phyloP scores from a whole-genome alignment of 805 yeast genomes.

The Yamadazyma phyllophila region DNA sequence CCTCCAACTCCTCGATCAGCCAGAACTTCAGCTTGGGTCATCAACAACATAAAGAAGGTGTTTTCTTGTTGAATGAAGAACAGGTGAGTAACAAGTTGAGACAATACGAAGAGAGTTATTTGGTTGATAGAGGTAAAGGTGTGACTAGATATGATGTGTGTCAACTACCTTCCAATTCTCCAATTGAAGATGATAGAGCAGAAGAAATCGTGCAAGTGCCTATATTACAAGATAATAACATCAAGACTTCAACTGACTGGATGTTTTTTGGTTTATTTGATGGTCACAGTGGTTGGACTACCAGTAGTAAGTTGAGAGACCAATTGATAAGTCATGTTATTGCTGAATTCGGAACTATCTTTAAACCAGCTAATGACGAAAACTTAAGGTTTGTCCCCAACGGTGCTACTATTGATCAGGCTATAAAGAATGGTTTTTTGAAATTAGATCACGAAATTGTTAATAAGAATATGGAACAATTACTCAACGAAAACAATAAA shows the following conservation, averaged over 20 bases:
- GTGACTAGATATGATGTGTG: slow-evolving; percentile 84
- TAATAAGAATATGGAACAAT: slow-evolving; percentile 63
- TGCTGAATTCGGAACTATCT: slow-evolving; percentile 65
- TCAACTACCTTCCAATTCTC: slow-evolving; percentile 87
- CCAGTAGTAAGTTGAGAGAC: slow-evolving; percentile 81
- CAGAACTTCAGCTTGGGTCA: slow-evolving; percentile 41
- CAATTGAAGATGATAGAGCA: slow-evolving; percentile 91
- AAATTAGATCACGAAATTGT: slow-evolving; percentile 86
- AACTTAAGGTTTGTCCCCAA: slow-evolving; percentile 60
- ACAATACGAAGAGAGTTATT: slow-evolving; percentile 74
- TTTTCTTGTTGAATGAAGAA: slow-evolving; percentile 58
- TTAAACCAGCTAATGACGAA: slow-evolving; percentile 50
- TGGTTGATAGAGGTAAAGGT: slow-evolving; percentile 82
- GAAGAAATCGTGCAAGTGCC: slow-evolving; percentile 79
- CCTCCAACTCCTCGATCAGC: slow-evolving; percentile 46
- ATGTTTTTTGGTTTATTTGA: slow-evolving; percentile 95
- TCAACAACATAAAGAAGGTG: slow-evolving; percentile 52
- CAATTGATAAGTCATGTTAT: slow-evolving; percentile 76
- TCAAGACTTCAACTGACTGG: slow-evolving; percentile 64
- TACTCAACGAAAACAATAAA: slow-evolving; percentile 65
- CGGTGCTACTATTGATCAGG: slow-evolving; percentile 70
- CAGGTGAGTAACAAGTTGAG: slow-evolving; percentile 71
- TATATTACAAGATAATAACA: slow-evolving; percentile 57
- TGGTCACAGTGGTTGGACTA: slow-evolving; percentile 97
- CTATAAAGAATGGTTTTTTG: slow-evolving; percentile 76